phyloP scores from a whole-genome alignment of 306 rosid species.

The Lablab purpureus region DNA sequence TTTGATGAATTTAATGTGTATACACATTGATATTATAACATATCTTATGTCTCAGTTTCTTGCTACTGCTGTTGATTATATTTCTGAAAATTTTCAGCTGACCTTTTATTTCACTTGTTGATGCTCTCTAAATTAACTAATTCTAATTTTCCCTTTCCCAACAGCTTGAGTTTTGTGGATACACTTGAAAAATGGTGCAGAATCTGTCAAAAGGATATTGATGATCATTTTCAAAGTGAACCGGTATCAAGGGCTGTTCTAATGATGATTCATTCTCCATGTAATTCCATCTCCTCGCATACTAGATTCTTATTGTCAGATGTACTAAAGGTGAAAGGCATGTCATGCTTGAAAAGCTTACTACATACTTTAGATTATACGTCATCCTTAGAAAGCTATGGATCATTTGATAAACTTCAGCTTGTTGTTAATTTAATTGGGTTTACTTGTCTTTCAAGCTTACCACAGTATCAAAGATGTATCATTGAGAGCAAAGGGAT shows the following conservation, averaged over 20 bases:
- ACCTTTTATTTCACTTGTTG: constrained; percentile 20
- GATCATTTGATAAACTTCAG: constrained; percentile 59
- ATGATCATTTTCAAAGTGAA: constrained; percentile 65
- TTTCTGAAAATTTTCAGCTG: constrained; percentile 37
- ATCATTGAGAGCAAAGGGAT: constrained; percentile 54
- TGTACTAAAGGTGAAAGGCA: constrained; percentile 54
- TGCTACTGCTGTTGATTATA: constrained; percentile 33
- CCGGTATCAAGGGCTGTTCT: constrained; percentile 75
- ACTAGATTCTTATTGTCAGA: constrained; percentile 62
- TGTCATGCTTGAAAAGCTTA: constrained; percentile 51
- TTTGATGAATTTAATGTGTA: constrained; percentile 23
- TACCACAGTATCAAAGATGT: constrained; percentile 58
- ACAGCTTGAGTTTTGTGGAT: constrained; percentile 70
- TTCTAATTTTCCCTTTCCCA: constrained; percentile 28
- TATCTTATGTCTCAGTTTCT: constrained; percentile 23
- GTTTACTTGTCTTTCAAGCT: constrained; percentile 63
- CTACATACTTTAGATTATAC: constrained; percentile 55
- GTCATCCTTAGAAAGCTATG: constrained; percentile 58
- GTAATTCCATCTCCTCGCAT: constrained; percentile 68
- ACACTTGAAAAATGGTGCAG: constrained; percentile 61
- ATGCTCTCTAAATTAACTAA: constrained; percentile 37
- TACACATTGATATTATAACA: constrained; percentile 17
- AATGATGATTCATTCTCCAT: constrained; percentile 89
- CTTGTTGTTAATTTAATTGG: constrained; percentile 62
- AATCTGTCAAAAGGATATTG: constrained; percentile 56